Evolutionary conservation across 1,284 basidiomycete species (phyloP), one percentile per base, ranked within the genome.

Genomic region (Wolfiporia cocos): DNA sequence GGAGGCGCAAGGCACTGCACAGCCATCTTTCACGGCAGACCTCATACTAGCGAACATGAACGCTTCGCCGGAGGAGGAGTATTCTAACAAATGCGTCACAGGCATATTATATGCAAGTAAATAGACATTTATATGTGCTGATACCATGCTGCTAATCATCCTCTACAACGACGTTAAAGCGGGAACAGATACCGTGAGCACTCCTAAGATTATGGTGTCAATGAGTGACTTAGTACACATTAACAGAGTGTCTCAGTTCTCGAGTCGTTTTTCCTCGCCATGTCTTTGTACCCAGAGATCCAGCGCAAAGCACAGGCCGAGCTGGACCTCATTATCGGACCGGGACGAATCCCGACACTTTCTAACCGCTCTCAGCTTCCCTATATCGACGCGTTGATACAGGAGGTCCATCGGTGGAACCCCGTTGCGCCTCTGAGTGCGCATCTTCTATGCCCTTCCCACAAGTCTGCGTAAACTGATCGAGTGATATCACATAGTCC

Each of bases 31-130:
- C 41, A 74, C 73, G 6, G 70, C 73, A 15, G 62, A 58, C n/a
- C 66, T 78, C 40, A 57, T 79, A 33, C 69, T 59, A 40, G 49
- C 52, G 23, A 45, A 48, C 18, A 45, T 47, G 23, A 24, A 37
- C 19, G 39, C 41, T 22, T 49, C 45, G 15, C 40, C 45, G 11
- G 46, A 51, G 18, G 73, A 74, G 41, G 74, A 76, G 50, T 65
- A 69, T 44, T 71, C 75, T 54, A 76, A 78, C 52, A 75, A 71
- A 59, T 73, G 73, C 26, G 67, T 70, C 19, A 72, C 74, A 32
- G 74, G 69, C 10, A 72, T 69, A 7, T 57, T 79, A 32, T 76
- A 70, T 56, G 70, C 67, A 45, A 62, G 63, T 62, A 34, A 21
- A 49, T 34, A 32, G 14, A 20, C n/a, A n/a, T 35, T 30, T 23